Evolutionary conservation across 306 rosid genomes (phyloP).

Genomic region (Trifolium repens): DNA sequence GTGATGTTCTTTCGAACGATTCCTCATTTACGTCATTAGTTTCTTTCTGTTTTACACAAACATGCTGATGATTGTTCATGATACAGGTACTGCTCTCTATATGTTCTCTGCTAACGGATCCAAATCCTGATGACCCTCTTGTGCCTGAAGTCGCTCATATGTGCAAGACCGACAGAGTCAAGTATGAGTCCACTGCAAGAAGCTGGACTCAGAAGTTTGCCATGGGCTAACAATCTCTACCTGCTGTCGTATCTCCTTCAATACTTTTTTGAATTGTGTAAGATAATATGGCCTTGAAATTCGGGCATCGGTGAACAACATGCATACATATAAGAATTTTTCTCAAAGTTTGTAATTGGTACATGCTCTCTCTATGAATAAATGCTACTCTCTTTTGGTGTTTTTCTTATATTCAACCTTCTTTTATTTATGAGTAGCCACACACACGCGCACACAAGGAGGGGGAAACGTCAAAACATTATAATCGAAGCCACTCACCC

Average conservation of each 20-base stretch:
- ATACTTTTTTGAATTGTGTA: slow-evolving; percentile 28
- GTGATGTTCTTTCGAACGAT: slow-evolving; percentile 45
- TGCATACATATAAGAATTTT: slow-evolving; percentile 42
- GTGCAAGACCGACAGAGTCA: slow-evolving; percentile 77
- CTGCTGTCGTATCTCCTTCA: slow-evolving; percentile 16
- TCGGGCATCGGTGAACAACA: slow-evolving; percentile 26
- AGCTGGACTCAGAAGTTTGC: slow-evolving; percentile 96
- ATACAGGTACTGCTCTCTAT: slow-evolving; percentile 81
- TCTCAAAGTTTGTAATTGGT: slow-evolving; percentile 49
- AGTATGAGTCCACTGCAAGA: slow-evolving; percentile 83
- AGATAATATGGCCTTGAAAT: slow-evolving; percentile 35
- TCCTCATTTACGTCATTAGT: slow-evolving; percentile 7
- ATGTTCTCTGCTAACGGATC: slow-evolving; percentile 86
- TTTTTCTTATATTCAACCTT: slow-evolving; percentile 17
- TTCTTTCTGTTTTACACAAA: slow-evolving; percentile 16
- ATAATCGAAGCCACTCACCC: no score
- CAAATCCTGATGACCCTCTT: slow-evolving; percentile 92
- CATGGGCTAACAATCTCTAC: slow-evolving; percentile 56
- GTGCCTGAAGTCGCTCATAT: slow-evolving; percentile 94
- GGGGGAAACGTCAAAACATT: no score
- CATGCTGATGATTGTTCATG: slow-evolving; percentile 3
- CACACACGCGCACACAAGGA: no score
- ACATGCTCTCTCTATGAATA: slow-evolving; percentile 43
- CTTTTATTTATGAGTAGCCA: no score
- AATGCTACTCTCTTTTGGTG: slow-evolving; percentile 32